Percentiles rank a stretch among this genome's conserved stretches.
phyloP scores from a whole-genome alignment of 805 yeast species.

The Candida rishiriensis region DNA sequence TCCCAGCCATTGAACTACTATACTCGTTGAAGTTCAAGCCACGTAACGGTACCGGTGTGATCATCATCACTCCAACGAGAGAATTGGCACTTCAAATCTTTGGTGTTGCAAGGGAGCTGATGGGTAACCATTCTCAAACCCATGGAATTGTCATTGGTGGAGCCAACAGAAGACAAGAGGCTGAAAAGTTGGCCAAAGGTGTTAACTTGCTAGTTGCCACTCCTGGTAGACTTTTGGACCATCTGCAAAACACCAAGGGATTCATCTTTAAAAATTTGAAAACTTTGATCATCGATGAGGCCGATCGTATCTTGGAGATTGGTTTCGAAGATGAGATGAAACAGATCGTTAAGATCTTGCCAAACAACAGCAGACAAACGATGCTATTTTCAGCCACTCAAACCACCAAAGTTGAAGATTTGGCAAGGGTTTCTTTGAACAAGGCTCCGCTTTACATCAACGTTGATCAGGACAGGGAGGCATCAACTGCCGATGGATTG shows the following conservation, averaged over 20 bases:
- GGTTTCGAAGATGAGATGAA: constrained; percentile 99
- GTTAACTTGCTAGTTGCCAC: constrained; percentile 93
- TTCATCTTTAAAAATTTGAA: constrained; percentile 92
- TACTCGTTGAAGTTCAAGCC: constrained; percentile 92
- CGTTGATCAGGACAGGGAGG: constrained; percentile 78
- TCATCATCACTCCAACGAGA: constrained; percentile 94
- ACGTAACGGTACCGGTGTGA: constrained; percentile 96
- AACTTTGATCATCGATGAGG: constrained; percentile 94
- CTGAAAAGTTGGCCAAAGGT: constrained; percentile 89
- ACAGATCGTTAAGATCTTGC: constrained; percentile 90
- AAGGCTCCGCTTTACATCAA: constrained; percentile 92
- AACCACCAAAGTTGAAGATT: constrained; percentile 96
- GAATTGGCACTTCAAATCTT: constrained; percentile 96
- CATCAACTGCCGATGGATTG: constrained; percentile 91
- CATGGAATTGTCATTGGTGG: constrained; percentile 98
- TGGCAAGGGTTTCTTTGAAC: constrained; percentile 92
- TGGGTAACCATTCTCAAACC: constrained; percentile 89
- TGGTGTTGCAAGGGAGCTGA: constrained; percentile 93
- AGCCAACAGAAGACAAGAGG: constrained; percentile 95
- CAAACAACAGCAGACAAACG: constrained; percentile 88
- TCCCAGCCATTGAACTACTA: constrained; percentile 92
- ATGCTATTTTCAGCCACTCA: constrained; percentile 99
- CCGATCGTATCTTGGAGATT: constrained; percentile 94
- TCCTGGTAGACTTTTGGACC: constrained; percentile 96
- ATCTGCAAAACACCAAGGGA: constrained; percentile 91